phyloP scores from a whole-genome alignment of 2,329 filamentous ascomycete genomes.

The Colletotrichum chrysophilum region DNA sequence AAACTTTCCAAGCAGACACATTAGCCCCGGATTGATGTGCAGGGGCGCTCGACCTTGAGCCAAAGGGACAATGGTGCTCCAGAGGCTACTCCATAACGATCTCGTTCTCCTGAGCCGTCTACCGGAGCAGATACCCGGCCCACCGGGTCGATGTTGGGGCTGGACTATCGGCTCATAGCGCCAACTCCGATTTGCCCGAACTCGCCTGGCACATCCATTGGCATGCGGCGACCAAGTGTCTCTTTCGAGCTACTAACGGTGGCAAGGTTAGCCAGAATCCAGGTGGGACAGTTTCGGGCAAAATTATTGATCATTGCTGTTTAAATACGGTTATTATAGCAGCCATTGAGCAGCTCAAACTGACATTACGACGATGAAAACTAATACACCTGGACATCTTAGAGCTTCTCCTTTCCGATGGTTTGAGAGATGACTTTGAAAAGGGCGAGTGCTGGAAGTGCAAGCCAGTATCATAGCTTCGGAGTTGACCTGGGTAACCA shows the following conservation, averaged over 20 bases:
- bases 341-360: not conserved
- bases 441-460: not conserved
- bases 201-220: not conserved
- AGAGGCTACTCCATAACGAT: not conserved
- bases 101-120: not conserved
- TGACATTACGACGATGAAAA: not conserved
- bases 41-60: not conserved
- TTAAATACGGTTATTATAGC: not conserved
- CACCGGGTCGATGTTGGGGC: not conserved
- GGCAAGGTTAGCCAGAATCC: not conserved
- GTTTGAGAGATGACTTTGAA: not conserved
- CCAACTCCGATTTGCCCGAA: not conserved
- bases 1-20: not conserved
- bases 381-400: not conserved
- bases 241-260: not conserved
- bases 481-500: not conserved
- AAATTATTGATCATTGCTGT: not conserved
- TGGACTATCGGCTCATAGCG: not conserved
- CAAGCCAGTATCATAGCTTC: not conserved
- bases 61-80: not conserved
- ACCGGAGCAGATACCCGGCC: not conserved
- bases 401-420: not conserved
- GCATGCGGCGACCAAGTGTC: not conserved
- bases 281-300: not conserved
- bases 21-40: not conserved